These are phyloP conservation scores for Fusarium devonianum DNA, from an alignment of 2,329 filamentous ascomycete species.

Conservation along the genomic window DNA sequence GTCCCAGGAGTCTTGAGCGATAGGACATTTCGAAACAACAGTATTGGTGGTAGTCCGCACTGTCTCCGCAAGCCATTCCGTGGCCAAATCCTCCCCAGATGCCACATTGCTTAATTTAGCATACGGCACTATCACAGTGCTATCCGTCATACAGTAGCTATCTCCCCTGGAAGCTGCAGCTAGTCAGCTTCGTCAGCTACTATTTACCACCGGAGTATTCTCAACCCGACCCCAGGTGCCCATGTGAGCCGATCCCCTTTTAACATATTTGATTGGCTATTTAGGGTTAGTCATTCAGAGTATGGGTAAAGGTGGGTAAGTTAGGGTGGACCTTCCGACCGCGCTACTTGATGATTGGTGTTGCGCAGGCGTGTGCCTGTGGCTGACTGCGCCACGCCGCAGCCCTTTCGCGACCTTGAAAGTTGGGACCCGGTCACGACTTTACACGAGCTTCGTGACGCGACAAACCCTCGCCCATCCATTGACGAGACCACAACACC, in stretches of 20 bases:
- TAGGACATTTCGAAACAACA: constrained; percentile 24
- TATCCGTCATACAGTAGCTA: constrained; percentile 4
- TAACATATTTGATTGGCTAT: no score
- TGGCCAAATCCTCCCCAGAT: constrained; percentile 3
- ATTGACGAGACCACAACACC: constrained; percentile 26
- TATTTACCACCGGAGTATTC: no score
- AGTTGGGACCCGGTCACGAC: constrained; percentile 25
- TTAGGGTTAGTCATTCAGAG: no score
- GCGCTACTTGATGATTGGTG: constrained; percentile 12
- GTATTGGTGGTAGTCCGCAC: constrained; percentile 20
- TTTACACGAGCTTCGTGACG: constrained; percentile 35
- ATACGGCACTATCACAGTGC: constrained; percentile 35
- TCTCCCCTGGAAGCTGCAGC: constrained; percentile 25
- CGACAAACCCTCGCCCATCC: constrained; percentile 29
- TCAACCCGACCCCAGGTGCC: no score
- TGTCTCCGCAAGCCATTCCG: constrained; percentile 23
- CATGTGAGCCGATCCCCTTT: no score
- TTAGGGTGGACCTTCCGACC: no score
- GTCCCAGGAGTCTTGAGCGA: constrained; percentile 35
- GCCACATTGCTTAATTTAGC: constrained; percentile 36
- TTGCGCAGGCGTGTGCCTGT: constrained; percentile 38
- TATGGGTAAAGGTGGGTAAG: no score
- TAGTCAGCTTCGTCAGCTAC: constrained; percentile 27
- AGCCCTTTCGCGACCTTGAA: constrained; percentile 34
- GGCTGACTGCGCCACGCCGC: constrained; percentile 39